Percentiles rank a stretch among this genome's conserved stretches.
These are phyloP conservation scores for Albatrellus ellisii DNA, from an alignment of 768 basidiomycete species.

Conservation along the genomic window DNA sequence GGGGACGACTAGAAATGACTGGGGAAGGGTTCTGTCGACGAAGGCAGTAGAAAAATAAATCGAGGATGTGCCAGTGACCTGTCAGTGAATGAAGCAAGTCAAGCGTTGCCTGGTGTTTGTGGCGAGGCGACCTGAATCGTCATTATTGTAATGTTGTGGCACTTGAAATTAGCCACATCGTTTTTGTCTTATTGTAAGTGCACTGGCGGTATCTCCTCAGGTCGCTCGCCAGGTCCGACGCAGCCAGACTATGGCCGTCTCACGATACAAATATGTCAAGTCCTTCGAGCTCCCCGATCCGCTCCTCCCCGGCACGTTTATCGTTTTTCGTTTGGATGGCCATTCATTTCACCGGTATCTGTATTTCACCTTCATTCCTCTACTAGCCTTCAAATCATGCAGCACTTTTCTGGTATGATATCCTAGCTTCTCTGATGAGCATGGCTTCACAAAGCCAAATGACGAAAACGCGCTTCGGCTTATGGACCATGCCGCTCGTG, in stretches of 20 bases:
- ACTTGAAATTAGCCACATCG: too few relatives aligned
- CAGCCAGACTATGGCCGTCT: slow-evolving; percentile 66
- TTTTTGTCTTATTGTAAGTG: not conserved
- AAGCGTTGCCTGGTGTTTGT: not conserved
- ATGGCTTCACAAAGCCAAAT: slow-evolving; percentile 83
- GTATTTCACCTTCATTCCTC: not conserved
- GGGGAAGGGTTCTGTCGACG: not conserved
- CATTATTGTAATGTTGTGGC: not conserved
- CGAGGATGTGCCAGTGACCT: not conserved
- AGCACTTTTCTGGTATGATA: not conserved
- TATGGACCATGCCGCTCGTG: slow-evolving; percentile 84
- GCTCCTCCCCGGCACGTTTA: slow-evolving; percentile 70
- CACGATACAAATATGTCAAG: slow-evolving; percentile 86
- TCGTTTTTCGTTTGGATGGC: slow-evolving; percentile 84
- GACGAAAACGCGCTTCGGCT: slow-evolving; percentile 75
- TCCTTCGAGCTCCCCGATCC: slow-evolving; percentile 83
- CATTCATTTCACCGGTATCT: slow-evolving; percentile 84
- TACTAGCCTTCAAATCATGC: not conserved
- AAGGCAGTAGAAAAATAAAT: not conserved
- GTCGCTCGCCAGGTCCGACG: not conserved
- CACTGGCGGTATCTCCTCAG: not conserved
- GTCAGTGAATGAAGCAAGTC: slow-evolving; percentile 1
- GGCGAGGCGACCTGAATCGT: not conserved
- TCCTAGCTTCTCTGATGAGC: slow-evolving; percentile 73
- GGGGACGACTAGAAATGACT: not conserved